A percentile compares a stretch with the other conserved stretches of the same genome.
Conservation (phyloP, 1,139 yeast genomes). For the Blastobotrys illinoisensis region DNA sequence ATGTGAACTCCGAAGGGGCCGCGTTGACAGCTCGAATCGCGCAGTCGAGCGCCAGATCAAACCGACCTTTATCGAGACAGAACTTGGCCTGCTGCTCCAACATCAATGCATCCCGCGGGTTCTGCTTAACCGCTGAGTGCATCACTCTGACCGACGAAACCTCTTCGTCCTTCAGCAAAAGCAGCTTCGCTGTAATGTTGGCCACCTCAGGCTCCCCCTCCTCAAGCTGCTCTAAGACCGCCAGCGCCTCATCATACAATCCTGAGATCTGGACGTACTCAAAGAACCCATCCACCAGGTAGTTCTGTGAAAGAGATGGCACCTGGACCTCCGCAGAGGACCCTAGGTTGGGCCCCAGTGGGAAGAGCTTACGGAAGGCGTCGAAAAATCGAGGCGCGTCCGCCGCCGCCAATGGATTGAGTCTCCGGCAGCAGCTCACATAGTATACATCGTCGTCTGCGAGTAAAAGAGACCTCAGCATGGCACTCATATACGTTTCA, state of each 20-base stretch:
- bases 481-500: constrained; percentile 71
- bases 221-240: constrained; percentile 44
- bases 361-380: constrained; percentile 58
- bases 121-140: constrained; percentile 51
- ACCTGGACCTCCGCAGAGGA: constrained; percentile 59
- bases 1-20: constrained; percentile 76
- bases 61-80: constrained; percentile 57
- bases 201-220: constrained; percentile 47
- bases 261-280: constrained; percentile 62
- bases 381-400: constrained; percentile 49
- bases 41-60: constrained; percentile 66
- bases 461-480: constrained; percentile 66
- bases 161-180: constrained; percentile 63
- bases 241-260: constrained; percentile 52
- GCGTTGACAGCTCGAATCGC: constrained; percentile 73
- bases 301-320: constrained; percentile 64
- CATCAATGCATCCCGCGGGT: constrained; percentile 58
- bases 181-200: constrained; percentile 55
- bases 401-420: constrained; percentile 50
- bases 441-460: constrained; percentile 61
- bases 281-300: constrained; percentile 69
- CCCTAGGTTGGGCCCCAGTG: constrained; percentile 60
- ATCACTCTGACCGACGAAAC: constrained; percentile 67
- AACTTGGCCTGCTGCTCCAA: constrained; percentile 64
- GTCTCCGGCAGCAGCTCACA: constrained; percentile 55